These are phyloP conservation scores for Pelargonium cotyledonis DNA, from an alignment of 441 rosid species.

Conservation along the genomic window DNA sequence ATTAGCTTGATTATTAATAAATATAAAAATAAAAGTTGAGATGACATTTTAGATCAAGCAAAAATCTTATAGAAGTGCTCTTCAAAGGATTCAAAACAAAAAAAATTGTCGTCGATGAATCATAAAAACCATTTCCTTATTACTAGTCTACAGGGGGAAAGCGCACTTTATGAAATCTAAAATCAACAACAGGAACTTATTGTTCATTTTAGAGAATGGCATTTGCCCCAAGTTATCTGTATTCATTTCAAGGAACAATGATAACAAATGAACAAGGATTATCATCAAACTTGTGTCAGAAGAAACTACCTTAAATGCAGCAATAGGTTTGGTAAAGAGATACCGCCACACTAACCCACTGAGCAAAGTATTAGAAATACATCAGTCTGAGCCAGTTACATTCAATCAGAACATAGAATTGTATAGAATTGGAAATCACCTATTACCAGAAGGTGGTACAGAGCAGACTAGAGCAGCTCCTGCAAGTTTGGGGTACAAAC, in stretches of 20 bases:
- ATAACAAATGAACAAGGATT: neutral
- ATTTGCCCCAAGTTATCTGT: neutral
- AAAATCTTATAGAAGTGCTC: too few relatives aligned
- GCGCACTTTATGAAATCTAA: too few relatives aligned
- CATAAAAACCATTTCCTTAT: too few relatives aligned
- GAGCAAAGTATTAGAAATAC: slow-evolving; percentile 24
- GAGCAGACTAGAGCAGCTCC: slow-evolving; percentile 76
- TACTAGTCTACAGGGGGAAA: too few relatives aligned
- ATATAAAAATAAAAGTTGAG: neutral
- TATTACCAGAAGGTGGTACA: slow-evolving; percentile 90
- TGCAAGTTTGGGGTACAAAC: slow-evolving; percentile 48
- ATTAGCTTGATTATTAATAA: neutral
- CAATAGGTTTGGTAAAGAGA: slow-evolving; percentile 77
- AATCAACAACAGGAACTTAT: neutral
- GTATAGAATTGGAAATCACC: slow-evolving; percentile 37
- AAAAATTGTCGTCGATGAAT: too few relatives aligned
- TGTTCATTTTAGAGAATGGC: neutral
- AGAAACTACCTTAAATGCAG: slow-evolving; percentile 72
- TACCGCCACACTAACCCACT: slow-evolving; percentile 84
- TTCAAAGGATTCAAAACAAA: too few relatives aligned
- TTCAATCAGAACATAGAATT: slow-evolving; percentile 8
- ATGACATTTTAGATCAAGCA: neutral
- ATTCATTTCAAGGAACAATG: neutral
- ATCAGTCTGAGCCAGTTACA: slow-evolving; percentile 9
- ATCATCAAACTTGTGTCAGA: slow-evolving; percentile 5